phyloP scores from a whole-genome alignment of 2,329 filamentous ascomycete species.

The Penicillium paneum region DNA sequence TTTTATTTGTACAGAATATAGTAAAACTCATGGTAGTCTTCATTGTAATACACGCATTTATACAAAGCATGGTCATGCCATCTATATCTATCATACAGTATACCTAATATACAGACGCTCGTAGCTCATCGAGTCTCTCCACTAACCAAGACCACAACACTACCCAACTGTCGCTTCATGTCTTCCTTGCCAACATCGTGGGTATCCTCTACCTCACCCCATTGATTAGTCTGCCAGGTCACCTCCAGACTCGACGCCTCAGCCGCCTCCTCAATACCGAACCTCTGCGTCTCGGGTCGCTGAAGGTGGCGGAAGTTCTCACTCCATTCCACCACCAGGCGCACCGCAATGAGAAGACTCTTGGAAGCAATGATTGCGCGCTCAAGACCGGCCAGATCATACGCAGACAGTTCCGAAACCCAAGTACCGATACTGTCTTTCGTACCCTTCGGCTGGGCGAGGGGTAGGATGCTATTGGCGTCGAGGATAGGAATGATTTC shows the following conservation, averaged over 20 bases:
- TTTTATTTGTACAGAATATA: not conserved
- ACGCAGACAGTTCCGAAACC: slow-evolving; percentile 68
- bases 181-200: slow-evolving; percentile 96
- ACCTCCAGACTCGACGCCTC: slow-evolving; percentile 78
- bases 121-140: slow-evolving; percentile 44
- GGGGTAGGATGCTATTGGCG: slow-evolving; percentile 70
- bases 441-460: slow-evolving; percentile 70
- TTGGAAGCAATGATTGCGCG: slow-evolving; percentile 80
- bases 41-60: slow-evolving; percentile 5
- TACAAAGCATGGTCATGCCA: not conserved
- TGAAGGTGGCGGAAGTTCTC: slow-evolving; percentile 61
- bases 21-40: not conserved
- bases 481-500: slow-evolving; percentile 79
- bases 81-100: slow-evolving; percentile 11
- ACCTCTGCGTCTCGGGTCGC: slow-evolving; percentile 46
- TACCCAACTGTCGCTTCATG: slow-evolving; percentile 79
- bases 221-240: slow-evolving; percentile 81
- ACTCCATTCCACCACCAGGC: slow-evolving; percentile 85
- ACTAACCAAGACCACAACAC: slow-evolving; percentile 75
- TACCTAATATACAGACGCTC: slow-evolving; percentile 3
- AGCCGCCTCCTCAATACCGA: slow-evolving; percentile 80
- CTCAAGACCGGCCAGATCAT: slow-evolving; percentile 84
- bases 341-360: slow-evolving; percentile 72
- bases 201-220: slow-evolving; percentile 97
- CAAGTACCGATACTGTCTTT: slow-evolving; percentile 73